Evolutionary conservation across 495 filamentous ascomycete genomes (phyloP).

Genomic region (Daldinia bambusicola): DNA sequence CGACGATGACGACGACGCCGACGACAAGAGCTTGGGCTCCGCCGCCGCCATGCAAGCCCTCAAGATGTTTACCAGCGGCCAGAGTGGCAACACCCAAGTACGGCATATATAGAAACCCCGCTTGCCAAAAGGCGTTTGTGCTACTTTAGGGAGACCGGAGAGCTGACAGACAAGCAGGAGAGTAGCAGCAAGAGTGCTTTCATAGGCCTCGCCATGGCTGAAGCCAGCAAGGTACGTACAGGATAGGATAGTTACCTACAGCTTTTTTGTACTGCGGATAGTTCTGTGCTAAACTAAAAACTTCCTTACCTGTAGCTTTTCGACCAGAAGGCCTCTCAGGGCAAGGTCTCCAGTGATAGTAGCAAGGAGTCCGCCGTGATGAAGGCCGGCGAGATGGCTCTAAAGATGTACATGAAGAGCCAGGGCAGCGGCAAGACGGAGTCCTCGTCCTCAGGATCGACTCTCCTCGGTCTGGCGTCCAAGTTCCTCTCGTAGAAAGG

Average conservation of each 20-base stretch:
- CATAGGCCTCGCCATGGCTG: conserved; percentile 63
- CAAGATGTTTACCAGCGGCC: conserved; percentile 67
- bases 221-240: conserved; percentile 58
- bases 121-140: neutral
- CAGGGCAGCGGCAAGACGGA: conserved; percentile 45
- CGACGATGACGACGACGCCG: conserved; percentile 52
- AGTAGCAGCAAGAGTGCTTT: conserved; percentile 57
- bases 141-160: neutral
- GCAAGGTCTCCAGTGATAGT: conserved; percentile 56
- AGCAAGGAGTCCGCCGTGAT: conserved; percentile 63
- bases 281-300: conserved; percentile 4
- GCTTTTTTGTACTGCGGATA: neutral
- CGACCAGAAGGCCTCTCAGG: conserved; percentile 58
- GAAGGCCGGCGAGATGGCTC: conserved; percentile 64
- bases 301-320: conserved; percentile 51
- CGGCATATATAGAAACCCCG: neutral
- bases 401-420: conserved; percentile 66
- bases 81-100: conserved; percentile 47
- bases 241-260: neutral
- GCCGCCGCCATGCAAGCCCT: conserved; percentile 76
- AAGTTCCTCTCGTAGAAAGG: conserved; percentile 50
- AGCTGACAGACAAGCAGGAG: conserved; percentile 29
- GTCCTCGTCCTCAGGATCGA: conserved; percentile 42
- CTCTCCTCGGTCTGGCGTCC: conserved; percentile 53
- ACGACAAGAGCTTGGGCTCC: conserved; percentile 60